Base-by-base conservation (phyloP, 164 flowering plant genomes). In the Vitis rupestris region DNA sequence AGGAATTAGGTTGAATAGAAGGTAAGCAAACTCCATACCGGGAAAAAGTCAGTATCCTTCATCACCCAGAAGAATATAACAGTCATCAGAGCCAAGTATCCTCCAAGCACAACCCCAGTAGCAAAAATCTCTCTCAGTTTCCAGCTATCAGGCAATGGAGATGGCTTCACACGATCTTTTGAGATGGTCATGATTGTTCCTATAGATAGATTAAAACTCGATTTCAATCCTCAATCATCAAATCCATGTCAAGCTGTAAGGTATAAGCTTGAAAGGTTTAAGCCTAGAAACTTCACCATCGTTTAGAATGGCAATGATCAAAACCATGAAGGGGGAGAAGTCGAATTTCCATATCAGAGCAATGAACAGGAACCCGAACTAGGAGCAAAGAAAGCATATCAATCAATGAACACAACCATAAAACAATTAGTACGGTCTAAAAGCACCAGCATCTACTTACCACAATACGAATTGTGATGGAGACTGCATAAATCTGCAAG, bases 121-220 rank as follows among this genome's bases (percentile, higher is more conserved):
- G 96, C 94, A 54, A 95, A 95, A 27, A 95, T 95, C 70, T 95
- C 99, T 63, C 85, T 91, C 58, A 95, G 75, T 70, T 93, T 95
- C 99, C 99, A 95, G 80, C 98, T 93, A 70, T 95, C 99, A 8
- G 99, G 99, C 74, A 83, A 50, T 13, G 99, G 99, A 66, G 99
- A 95, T 65, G 99, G 93, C 86, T 91, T 93, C 58, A 95, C 99
- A 63, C 97, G 73, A 72, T 95, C 99, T 83, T 95, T 93, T 53
- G 98, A 93, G 70, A 95, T 95, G 14, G 99, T 95, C 99, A 95
- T 95, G 73, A 95, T 95, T 6, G 99, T 95, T 60, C 99, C 98
- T 94, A 17, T 16, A 64, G 19, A 55, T 7, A 29, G 12, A 64
- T 9, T 2, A 47, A 58, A 5, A 10, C 48, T 59, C 2, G 59